Conservation (phyloP, 345 rosid genomes). For the Raphanus sativus region DNA sequence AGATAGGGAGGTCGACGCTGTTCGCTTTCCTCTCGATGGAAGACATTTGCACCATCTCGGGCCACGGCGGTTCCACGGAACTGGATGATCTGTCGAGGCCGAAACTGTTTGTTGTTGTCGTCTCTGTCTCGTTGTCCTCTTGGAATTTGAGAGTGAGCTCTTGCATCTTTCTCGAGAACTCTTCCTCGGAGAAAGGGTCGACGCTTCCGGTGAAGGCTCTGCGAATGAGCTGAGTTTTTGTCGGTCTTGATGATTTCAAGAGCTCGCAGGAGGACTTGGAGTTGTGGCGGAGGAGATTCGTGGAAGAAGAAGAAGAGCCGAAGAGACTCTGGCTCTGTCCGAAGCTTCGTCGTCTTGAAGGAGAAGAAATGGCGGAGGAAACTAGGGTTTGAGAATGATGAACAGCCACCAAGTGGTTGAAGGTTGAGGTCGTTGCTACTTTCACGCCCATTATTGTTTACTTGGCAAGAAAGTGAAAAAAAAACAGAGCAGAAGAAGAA, state of each 20-base stretch:
- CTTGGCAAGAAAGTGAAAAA: neutral
- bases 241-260: constrained; percentile 37
- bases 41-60: constrained; percentile 48
- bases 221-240: constrained; percentile 33
- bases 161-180: constrained; percentile 59
- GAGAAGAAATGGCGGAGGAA: constrained; percentile 57
- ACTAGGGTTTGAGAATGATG: constrained; percentile 56
- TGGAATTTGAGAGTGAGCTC: constrained; percentile 57
- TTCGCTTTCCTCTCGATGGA: constrained; percentile 84
- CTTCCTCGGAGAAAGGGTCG: constrained; percentile 66
- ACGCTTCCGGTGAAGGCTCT: constrained; percentile 57
- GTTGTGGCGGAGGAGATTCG: too few relatives aligned
- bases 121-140: neutral
- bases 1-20: constrained; percentile 79
- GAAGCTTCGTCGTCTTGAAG: constrained; percentile 48
- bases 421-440: constrained; percentile 47
- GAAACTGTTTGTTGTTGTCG: neutral
- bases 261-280: constrained; percentile 40
- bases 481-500: neutral
- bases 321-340: constrained; percentile 28
- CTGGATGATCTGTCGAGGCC: constrained; percentile 10
- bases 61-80: constrained; percentile 38
- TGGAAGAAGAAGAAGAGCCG: neutral
- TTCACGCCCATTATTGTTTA: constrained; percentile 56
- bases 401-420: constrained; percentile 63